A percentile compares a stretch with the other conserved stretches of the same genome.
These are phyloP conservation scores for Citropsis articulata DNA, from an alignment of 345 rosid species.

Conservation along the genomic window DNA sequence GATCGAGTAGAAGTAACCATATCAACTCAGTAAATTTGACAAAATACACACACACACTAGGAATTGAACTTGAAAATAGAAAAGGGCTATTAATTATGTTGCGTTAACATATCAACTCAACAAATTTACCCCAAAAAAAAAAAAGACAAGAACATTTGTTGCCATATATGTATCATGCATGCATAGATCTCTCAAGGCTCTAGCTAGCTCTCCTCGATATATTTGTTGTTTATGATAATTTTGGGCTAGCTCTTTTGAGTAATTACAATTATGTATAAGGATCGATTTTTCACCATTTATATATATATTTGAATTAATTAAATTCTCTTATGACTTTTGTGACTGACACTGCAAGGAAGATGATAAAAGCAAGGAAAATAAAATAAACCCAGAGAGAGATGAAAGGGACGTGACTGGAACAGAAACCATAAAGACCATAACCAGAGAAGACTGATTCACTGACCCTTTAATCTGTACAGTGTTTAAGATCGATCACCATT, in stretches of 20 bases:
- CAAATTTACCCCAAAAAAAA: not conserved
- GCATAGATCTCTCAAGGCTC: not conserved
- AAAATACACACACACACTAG: too few relatives aligned
- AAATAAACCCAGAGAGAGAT: constrained; percentile 13
- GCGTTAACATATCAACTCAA: too few relatives aligned
- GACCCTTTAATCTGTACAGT: constrained; percentile 8
- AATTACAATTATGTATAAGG: too few relatives aligned
- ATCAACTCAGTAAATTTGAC: too few relatives aligned
- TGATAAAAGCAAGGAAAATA: constrained; percentile 26
- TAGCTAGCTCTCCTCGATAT: too few relatives aligned
- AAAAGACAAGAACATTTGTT: not conserved
- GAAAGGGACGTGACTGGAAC: constrained; percentile 59
- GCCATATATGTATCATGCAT: too few relatives aligned
- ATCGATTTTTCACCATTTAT: too few relatives aligned
- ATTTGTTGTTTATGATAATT: too few relatives aligned
- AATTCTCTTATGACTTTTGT: constrained; percentile 23
- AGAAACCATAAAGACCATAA: constrained; percentile 38
- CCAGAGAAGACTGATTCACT: constrained; percentile 4
- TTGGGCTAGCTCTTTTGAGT: too few relatives aligned
- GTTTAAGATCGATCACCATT: constrained; percentile 1
- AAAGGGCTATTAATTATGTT: too few relatives aligned
- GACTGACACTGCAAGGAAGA: constrained; percentile 31
- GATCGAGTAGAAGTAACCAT: too few relatives aligned
- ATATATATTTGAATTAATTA: not conserved
- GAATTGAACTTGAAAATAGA: too few relatives aligned